Conservation (phyloP, 2,329 filamentous ascomycete genomes). For the Pseudomassariella vexata region DNA sequence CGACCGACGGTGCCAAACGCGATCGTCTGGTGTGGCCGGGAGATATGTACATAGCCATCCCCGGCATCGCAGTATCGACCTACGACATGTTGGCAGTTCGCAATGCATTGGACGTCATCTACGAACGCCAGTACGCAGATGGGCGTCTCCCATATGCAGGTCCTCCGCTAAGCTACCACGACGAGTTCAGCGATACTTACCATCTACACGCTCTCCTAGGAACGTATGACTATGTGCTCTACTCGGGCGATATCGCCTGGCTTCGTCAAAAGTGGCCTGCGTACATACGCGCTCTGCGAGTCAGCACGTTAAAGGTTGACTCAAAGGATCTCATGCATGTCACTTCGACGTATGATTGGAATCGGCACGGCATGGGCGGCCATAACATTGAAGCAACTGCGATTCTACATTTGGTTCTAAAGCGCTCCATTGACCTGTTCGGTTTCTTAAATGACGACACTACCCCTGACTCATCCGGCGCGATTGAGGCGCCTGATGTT, state of each 20-base stretch:
- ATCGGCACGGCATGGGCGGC: slow-evolving; percentile 41
- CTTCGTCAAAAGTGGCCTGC: slow-evolving; percentile 25
- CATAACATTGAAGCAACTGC: slow-evolving; percentile 47
- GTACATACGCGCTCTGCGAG: slow-evolving; percentile 23
- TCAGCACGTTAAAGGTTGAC: slow-evolving; percentile 27
- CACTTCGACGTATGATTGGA: slow-evolving; percentile 44
- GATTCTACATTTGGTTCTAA: slow-evolving; percentile 46
- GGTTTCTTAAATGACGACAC: slow-evolving; percentile 31
- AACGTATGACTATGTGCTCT: slow-evolving; percentile 50
- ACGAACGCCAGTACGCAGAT: slow-evolving; percentile 35
- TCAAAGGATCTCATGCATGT: slow-evolving; percentile 39
- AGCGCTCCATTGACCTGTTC: slow-evolving; percentile 40
- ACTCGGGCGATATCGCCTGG: slow-evolving; percentile 38
- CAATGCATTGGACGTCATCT: slow-evolving; percentile 43
- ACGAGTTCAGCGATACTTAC: slow-evolving; percentile 37
- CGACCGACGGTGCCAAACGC: slow-evolving; percentile 50
- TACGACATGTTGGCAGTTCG: slow-evolving; percentile 44
- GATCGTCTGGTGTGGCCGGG: slow-evolving; percentile 57
- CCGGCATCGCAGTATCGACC: slow-evolving; percentile 47
- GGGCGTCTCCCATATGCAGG: slow-evolving; percentile 46
- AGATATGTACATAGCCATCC: slow-evolving; percentile 53
- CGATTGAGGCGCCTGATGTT: not conserved
- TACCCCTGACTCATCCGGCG: not conserved
- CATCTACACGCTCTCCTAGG: slow-evolving; percentile 50
- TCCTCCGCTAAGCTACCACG: slow-evolving; percentile 26